These are phyloP conservation scores for Lyophyllum atratum DNA, from an alignment of 768 basidiomycete species.

Conservation along the genomic window DNA sequence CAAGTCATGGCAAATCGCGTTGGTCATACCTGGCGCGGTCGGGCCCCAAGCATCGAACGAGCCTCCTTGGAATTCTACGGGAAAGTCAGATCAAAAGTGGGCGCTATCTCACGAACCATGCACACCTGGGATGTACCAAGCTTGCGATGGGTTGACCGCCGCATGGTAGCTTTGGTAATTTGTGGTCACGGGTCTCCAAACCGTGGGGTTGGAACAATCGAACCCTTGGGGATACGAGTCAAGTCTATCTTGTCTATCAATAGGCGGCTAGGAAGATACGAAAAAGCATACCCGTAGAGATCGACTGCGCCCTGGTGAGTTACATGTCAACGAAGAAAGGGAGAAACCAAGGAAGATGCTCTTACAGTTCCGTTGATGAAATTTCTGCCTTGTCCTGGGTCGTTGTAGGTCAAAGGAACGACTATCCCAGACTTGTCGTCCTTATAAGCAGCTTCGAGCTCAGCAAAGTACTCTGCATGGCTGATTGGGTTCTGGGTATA, in stretches of 20 bases:
- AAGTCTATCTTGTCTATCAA: conserved; percentile 32
- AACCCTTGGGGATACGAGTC: conserved; percentile 81
- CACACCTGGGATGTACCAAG: conserved; percentile 72
- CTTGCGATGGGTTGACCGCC: conserved; percentile 49
- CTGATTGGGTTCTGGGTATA: conserved; percentile 53
- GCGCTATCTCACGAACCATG: not conserved
- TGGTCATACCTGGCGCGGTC: conserved; percentile 55
- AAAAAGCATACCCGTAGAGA: conserved; percentile 59
- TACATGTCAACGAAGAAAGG: not conserved
- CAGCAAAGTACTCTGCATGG: conserved; percentile 59
- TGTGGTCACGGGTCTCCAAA: conserved; percentile 65
- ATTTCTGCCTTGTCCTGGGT: conserved; percentile 55
- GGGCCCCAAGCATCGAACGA: conserved; percentile 85
- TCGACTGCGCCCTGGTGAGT: conserved; percentile 65
- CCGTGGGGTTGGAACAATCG: conserved; percentile 73
- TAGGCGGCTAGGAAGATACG: not conserved
- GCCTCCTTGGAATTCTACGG: conserved; percentile 66
- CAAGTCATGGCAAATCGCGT: not conserved
- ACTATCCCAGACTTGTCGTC: conserved; percentile 52
- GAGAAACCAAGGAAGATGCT: not conserved
- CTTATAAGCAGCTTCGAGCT: conserved; percentile 56
- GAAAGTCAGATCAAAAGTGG: not conserved
- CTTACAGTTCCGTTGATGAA: conserved; percentile 73
- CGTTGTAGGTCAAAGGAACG: conserved; percentile 77
- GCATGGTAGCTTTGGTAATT: conserved; percentile 69